A percentile compares a stretch with the other conserved stretches of the same genome.
Conservation (phyloP, 1,284 basidiomycete genomes). For the Ganoderma lingzhi region DNA sequence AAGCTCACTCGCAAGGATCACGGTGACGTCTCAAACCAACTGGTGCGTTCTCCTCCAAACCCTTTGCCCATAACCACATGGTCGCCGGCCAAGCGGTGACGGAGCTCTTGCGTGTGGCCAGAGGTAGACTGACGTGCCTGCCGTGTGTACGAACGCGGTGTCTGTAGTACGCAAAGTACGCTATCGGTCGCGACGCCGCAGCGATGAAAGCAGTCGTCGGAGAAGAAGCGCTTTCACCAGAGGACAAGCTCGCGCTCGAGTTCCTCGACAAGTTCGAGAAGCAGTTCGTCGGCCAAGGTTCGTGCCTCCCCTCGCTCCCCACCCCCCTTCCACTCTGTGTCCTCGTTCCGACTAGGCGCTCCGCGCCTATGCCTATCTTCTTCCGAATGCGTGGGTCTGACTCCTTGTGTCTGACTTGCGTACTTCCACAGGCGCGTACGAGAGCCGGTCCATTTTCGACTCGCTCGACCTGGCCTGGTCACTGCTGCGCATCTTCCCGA, state of each 20-base stretch:
- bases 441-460: slow-evolving; percentile 97
- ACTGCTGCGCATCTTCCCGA: slow-evolving; percentile 97
- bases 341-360: slow-evolving; percentile 17
- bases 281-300: slow-evolving; percentile 94
- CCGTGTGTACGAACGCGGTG: background rate
- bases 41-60: slow-evolving; percentile 59
- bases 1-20: slow-evolving; percentile 98
- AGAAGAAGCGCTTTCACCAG: slow-evolving; percentile 94
- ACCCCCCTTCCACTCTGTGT: slow-evolving; percentile 16
- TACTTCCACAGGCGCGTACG: slow-evolving; percentile 78
- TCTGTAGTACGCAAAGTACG: slow-evolving; percentile 91
- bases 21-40: slow-evolving; percentile 97
- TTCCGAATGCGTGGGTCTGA: background rate
- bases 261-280: slow-evolving; percentile 96
- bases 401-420: slow-evolving; percentile 7
- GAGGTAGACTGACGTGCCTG: slow-evolving; percentile 15
- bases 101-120: slow-evolving; percentile 17
- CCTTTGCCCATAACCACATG: slow-evolving; percentile 8
- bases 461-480: slow-evolving; percentile 98
- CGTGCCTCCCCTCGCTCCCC: slow-evolving; percentile 26
- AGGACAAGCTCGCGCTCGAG: slow-evolving; percentile 94
- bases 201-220: slow-evolving; percentile 99
- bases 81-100: background rate
- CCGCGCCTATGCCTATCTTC: slow-evolving; percentile 2
- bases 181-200: slow-evolving; percentile 96